Conservation (phyloP, 2,329 filamentous ascomycete genomes). For the Cordyceps militaris region DNA sequence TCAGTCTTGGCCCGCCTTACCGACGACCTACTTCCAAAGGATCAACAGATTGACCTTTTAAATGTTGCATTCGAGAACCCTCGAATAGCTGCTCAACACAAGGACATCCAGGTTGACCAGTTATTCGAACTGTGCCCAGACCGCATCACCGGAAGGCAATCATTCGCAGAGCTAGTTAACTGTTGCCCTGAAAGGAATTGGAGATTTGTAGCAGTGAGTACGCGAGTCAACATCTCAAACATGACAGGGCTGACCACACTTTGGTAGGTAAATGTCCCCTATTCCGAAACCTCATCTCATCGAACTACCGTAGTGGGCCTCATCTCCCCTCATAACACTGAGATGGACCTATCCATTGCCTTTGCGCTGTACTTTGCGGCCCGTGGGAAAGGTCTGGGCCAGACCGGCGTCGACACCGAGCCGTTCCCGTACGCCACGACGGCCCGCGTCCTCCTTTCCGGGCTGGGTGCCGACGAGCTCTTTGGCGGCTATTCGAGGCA, state of each 20-base stretch:
- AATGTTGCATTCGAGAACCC: conserved; percentile 98
- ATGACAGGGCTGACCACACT: conserved; percentile 11
- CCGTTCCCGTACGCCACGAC: conserved; percentile 52
- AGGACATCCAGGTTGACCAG: conserved; percentile 24
- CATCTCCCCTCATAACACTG: conserved; percentile 90
- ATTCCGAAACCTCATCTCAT: conserved; percentile 63
- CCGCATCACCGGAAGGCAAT: conserved; percentile 74
- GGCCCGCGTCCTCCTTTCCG: conserved; percentile 81
- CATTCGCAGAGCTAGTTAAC: conserved; percentile 64
- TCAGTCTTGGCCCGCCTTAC: conserved; percentile 75
- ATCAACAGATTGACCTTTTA: conserved; percentile 73
- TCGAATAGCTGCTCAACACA: conserved; percentile 54
- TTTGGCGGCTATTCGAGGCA: conserved; percentile 92
- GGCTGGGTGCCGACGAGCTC: conserved; percentile 89
- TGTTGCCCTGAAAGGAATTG: conserved; percentile 66
- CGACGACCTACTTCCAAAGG: conserved; percentile 64
- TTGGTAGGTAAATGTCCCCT: conserved; percentile 70
- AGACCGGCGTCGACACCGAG: conserved; percentile 22
- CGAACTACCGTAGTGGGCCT: conserved; percentile 63
- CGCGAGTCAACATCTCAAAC: background rate
- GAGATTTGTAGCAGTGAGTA: conserved; percentile 68
- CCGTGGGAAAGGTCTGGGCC: conserved; percentile 55
- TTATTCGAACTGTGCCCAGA: conserved; percentile 84
- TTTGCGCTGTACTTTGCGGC: conserved; percentile 93
- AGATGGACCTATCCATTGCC: conserved; percentile 97